Base-by-base conservation (phyloP, 2,329 filamentous ascomycete species). In the Furcasterigmium furcatum region DNA sequence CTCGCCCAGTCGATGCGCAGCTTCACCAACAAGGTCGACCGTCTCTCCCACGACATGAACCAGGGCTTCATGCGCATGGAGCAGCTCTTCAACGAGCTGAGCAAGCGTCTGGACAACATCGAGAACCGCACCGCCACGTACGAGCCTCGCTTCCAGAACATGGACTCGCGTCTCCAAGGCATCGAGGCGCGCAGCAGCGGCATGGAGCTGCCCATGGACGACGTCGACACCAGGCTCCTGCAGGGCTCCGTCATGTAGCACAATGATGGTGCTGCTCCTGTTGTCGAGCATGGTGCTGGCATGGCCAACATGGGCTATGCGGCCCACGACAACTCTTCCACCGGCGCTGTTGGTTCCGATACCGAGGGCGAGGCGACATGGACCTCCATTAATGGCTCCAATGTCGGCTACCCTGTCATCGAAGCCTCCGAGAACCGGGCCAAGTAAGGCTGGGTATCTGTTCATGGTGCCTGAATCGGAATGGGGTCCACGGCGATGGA, bases 1-100 rank as follows among this genome's bases (percentile, higher is more conserved):
- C 66, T 81, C 47, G 74, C 76, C 2, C 79, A 80, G 54, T 79
- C 72, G 42, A 72, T 83, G 29, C 72, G 79, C 40, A 79, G 73
- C 39, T 68, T 82, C 38, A 77, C 71, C 7, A 79, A 81, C 58
- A 82, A 82, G 64, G 64, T 83, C 22, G 79, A 83, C 50, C 75
- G 79, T 24, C 67, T 82, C 48, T 71, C 67, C 46, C 79, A 82
- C 57, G 79, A 83, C 30, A 70, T 81, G 58, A 60, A 63, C 2
- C 73, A 79, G 48, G 75, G 75, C 6, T 67, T 82, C 47, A 61
- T 68, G 52, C 70, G 74, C 39, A 69, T 82, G 38, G 72, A 76
- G 49, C 65, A 69, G 48, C 69, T 70, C 3, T 66, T 79, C 8
- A 75, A 78, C 14, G 67, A 67, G 41, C 69, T 82, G 21, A 71